These are phyloP conservation scores for Aeschynomene evenia DNA, from an alignment of 306 rosid genomes.

Conservation along the genomic window DNA sequence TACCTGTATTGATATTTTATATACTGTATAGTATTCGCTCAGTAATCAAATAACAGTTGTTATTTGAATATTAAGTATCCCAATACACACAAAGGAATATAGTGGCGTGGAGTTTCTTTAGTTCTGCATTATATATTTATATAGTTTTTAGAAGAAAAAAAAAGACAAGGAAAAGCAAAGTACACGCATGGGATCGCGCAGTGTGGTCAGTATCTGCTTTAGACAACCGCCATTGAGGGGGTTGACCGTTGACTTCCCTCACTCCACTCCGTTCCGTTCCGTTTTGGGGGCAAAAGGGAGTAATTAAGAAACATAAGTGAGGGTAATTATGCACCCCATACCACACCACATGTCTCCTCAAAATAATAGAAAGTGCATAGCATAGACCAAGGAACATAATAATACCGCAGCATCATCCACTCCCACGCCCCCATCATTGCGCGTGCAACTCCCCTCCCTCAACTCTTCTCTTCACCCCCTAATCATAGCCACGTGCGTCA, in stretches of 20 bases:
- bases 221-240: background rate
- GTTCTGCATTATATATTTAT: no score
- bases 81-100: no score
- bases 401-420: constrained; percentile 36
- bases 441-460: constrained; percentile 45
- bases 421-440: constrained; percentile 61
- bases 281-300: constrained; percentile 31
- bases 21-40: no score
- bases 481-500: constrained; percentile 19
- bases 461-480: background rate
- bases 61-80: no score
- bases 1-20: no score
- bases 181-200: background rate
- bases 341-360: constrained; percentile 21
- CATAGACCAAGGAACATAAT: constrained; percentile 54
- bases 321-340: constrained; percentile 30
- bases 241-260: constrained; percentile 44
- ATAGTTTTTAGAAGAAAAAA: no score
- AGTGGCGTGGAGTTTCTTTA: no score
- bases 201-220: background rate
- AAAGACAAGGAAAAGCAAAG: background rate
- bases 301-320: background rate
- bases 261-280: constrained; percentile 42
- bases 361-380: constrained; percentile 53
- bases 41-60: no score